Evolutionary conservation across 2,329 filamentous ascomycete species (phyloP).

Genomic region (Hypomyces perniciosus): DNA sequence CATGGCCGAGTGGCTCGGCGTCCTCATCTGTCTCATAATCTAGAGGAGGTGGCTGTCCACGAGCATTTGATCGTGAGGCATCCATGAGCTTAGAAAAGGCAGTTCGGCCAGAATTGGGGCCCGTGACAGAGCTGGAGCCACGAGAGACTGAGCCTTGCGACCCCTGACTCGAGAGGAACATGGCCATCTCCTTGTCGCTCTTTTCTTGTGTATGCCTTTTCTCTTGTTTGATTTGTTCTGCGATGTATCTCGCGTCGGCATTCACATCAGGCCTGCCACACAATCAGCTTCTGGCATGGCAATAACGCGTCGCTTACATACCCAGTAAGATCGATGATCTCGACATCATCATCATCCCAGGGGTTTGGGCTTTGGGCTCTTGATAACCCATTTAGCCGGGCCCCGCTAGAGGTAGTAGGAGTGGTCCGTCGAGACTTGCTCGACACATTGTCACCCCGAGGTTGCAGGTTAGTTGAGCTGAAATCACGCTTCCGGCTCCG

Average conservation of each 20-base stretch:
- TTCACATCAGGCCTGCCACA: constrained; percentile 30
- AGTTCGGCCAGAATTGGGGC: background rate
- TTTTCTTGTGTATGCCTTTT: constrained; percentile 26
- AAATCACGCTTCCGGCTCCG: constrained; percentile 27
- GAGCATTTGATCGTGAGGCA: constrained; percentile 13
- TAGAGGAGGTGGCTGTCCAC: background rate
- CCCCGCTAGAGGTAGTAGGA: constrained; percentile 12
- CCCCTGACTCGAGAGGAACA: constrained; percentile 21
- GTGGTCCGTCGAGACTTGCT: constrained; percentile 31
- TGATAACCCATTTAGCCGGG: background rate
- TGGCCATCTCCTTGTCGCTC: constrained; percentile 24
- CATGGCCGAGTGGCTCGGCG: background rate
- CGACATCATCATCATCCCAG: constrained; percentile 13
- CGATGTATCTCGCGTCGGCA: constrained; percentile 21
- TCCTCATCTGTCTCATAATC: background rate
- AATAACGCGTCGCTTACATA: constrained; percentile 16
- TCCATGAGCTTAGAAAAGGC: constrained; percentile 14
- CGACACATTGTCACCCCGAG: constrained; percentile 3
- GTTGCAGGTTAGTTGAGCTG: constrained; percentile 16
- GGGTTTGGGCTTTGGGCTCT: background rate
- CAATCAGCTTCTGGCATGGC: constrained; percentile 15
- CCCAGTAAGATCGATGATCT: constrained; percentile 40
- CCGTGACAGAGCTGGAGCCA: background rate
- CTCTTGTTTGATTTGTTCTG: constrained; percentile 30
- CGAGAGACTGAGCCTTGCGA: background rate